Evolutionary conservation across 495 filamentous ascomycete species (phyloP), one percentile per base, ranked within the genome.

Genomic region (Amorphotheca resinae): DNA sequence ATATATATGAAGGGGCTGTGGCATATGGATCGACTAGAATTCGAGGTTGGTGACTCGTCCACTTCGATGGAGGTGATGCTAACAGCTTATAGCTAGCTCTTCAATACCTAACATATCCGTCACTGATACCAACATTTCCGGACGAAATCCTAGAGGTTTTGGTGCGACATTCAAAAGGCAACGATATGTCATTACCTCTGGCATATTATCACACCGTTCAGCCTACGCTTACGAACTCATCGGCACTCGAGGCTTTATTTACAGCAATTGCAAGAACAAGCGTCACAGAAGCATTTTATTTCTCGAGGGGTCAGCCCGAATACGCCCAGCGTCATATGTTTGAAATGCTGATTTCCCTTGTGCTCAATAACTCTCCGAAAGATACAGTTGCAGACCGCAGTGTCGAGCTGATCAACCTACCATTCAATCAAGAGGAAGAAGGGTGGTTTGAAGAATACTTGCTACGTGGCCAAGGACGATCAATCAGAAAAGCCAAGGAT

Each of bases 1-100:
- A 73, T 82, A 21, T 80, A 84, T 44, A 83, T 88, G 57, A 77
- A 79, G 44, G 84, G 84, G 2, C 61, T 91, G n/a, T 88, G 83
- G 82, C 68, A 80, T 40, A 64, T 91, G 63, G 84, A 91, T 57
- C 68, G 70, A 33, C 60, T 74, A 18, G 69, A 84, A 36, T 86
- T 84, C 59, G 68, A 72, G 49, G 72, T 80, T 51, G 31, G 62
- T 53, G 30, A 8, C 11, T 9, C 20, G 15, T 28, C 8, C 5
- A 18, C 18, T 9, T 15, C 9, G 15, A 33, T 18, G 0, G 25
- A 26, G 9, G 28, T 33, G 34, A 23, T 39, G 33, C 51, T 58
- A 52, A 63, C 46, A 33, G 7, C 33, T 0, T 20, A 35, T 42
- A 83, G 74, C 67, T 70, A 42, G 84, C 84, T 4, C 62, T 87